phyloP scores from a whole-genome alignment of 495 filamentous ascomycete genomes.

The Cercophora samala region DNA sequence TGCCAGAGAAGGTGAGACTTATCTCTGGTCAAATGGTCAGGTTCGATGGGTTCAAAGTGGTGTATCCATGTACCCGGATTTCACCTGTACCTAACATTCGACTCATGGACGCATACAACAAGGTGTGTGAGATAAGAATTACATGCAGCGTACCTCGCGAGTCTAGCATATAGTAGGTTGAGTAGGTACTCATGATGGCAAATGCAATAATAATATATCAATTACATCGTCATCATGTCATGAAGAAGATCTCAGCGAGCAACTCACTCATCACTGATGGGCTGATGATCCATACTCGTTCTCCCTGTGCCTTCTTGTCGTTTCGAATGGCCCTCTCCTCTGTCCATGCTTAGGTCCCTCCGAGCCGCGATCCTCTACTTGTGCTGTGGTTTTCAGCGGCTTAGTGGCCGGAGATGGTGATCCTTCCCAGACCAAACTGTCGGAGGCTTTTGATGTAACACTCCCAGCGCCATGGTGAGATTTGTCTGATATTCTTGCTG shows the following conservation, averaged over 20 bases:
- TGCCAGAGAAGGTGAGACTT: neutral
- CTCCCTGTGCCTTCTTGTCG: too few relatives aligned
- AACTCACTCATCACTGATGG: too few relatives aligned
- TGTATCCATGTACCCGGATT: neutral
- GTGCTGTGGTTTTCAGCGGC: neutral
- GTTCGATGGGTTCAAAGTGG: neutral
- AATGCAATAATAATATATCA: too few relatives aligned
- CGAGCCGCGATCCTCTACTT: neutral
- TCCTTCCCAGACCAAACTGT: neutral
- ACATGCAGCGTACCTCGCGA: too few relatives aligned
- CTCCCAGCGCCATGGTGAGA: neutral
- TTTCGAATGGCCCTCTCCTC: too few relatives aligned
- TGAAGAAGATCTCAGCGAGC: too few relatives aligned
- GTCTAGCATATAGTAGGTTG: too few relatives aligned
- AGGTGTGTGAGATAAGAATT: neutral
- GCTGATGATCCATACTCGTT: too few relatives aligned
- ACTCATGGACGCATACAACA: neutral
- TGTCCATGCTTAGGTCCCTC: neutral
- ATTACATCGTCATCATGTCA: too few relatives aligned
- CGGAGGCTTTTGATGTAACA: neutral
- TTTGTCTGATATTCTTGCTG: neutral
- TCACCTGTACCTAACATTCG: neutral
- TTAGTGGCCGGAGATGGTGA: neutral
- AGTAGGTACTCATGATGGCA: too few relatives aligned
- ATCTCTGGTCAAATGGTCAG: neutral